Conservation (phyloP, 306 rosid genomes). For the Fragaria vesca region DNA sequence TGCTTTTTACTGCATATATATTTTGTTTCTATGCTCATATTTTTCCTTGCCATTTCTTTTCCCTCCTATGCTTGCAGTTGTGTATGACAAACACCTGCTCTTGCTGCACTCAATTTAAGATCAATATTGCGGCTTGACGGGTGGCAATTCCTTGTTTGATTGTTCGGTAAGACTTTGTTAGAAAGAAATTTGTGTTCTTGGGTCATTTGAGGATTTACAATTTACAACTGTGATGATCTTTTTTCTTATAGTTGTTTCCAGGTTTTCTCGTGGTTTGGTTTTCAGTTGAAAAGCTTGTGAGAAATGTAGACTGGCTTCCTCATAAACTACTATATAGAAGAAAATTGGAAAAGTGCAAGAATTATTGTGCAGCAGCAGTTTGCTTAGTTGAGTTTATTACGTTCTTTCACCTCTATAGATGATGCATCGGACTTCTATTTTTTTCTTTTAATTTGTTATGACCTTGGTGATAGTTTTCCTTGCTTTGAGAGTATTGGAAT, state of each 20-base stretch:
- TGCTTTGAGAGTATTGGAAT: slow-evolving; percentile 15
- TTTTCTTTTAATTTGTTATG: slow-evolving; percentile 6
- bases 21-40: not conserved
- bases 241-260: slow-evolving; percentile 20
- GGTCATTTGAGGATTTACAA: not conserved
- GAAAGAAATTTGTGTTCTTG: not conserved
- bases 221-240: slow-evolving; percentile 13
- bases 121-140: slow-evolving; percentile 53
- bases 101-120: slow-evolving; percentile 53
- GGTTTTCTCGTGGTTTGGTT: slow-evolving; percentile 58
- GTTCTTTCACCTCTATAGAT: slow-evolving; percentile 1
- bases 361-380: slow-evolving; percentile 44
- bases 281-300: slow-evolving; percentile 46
- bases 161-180: slow-evolving; percentile 45
- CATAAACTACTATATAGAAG: slow-evolving; percentile 28
- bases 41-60: not conserved
- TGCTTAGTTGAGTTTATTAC: slow-evolving; percentile 25
- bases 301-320: slow-evolving; percentile 44
- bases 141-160: slow-evolving; percentile 54
- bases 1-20: not conserved
- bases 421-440: slow-evolving; percentile 5
- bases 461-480: slow-evolving; percentile 14
- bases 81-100: slow-evolving; percentile 57
- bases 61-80: slow-evolving; percentile 37
- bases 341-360: slow-evolving; percentile 24